Base-by-base conservation (phyloP, 768 basidiomycete species). In the Hortiboletus flavorubellus region DNA sequence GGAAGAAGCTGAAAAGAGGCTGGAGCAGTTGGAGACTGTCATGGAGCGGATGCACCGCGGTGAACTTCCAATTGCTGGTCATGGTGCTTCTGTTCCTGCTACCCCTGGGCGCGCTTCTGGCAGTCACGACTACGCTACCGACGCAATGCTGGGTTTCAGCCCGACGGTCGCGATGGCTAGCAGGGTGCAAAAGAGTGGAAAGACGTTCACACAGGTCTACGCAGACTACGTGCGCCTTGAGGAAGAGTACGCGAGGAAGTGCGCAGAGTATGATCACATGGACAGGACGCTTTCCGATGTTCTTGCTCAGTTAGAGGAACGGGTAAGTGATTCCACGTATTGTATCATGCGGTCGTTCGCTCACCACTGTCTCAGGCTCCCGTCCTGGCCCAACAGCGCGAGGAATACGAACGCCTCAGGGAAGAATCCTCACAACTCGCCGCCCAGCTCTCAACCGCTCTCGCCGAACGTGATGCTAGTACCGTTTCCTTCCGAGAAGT, bases 151-250 rank as follows among this genome's bases (percentile, higher is more conserved):
- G 66, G 83, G 85, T 42, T 73, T 94, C 16, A 93, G 91, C 65
- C 93, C 95, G 2, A 91, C 94, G 0, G 89, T 95, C 12, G 87
- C 89, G 5, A 84, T 96, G 76, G 92, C 87, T 8, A 86, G 86
- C 72, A 83, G 79, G 58, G 82, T 87, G 21, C 93, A 94, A 74
- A 85, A 83, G 69, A 82, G 78, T 29, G 92, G 91, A 30, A 91
- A 90, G 78, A 90, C 89, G 1, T 96, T 96, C 73, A 96, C 96
- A 0, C 91, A 97, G 65, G 87, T 98, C 21, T 98, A 97, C 68
- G 81, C 89, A 15, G 93, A 97, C 66, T 92, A 92, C 61, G 85
- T 96, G 35, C 81, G 83, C 51, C 79, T 95, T 39, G 88, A 97
- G 68, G 90, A 91, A 26, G 89, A 93, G 31, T 85, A 85, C 52